These are phyloP conservation scores for Ananas comosus DNA, from an alignment of 176 grass and related monocot species.

Conservation along the genomic window DNA sequence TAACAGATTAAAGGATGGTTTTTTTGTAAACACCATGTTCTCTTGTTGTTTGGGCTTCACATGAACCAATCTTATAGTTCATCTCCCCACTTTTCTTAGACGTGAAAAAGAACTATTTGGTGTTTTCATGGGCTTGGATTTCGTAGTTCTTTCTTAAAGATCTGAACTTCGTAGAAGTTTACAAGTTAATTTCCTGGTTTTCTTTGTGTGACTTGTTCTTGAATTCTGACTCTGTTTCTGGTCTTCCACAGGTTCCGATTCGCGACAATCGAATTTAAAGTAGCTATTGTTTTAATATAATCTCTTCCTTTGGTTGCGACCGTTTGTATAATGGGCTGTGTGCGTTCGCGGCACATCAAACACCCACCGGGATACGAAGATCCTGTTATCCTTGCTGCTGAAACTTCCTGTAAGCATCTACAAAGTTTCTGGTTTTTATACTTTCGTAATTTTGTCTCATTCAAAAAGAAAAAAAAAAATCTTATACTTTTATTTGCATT, in stretches of 20 bases:
- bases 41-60: no score
- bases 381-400: slow-evolving; percentile 8
- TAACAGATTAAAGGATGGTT: no score
- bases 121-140: no score
- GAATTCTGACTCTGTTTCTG: background rate
- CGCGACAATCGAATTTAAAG: background rate
- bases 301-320: background rate
- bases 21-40: no score
- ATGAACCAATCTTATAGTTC: no score
- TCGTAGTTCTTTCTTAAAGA: no score
- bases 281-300: background rate
- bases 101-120: no score
- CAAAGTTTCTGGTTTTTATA: background rate
- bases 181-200: background rate
- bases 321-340: slow-evolving; percentile 5
- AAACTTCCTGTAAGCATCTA: slow-evolving; percentile 8
- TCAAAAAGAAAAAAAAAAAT: no score
- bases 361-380: background rate
- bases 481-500: background rate
- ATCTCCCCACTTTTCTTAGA: no score
- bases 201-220: background rate
- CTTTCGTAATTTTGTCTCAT: background rate
- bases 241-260: background rate
- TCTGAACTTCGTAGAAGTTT: no score
- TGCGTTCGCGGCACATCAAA: background rate